These are phyloP conservation scores for Metschnikowia henanensis DNA, from an alignment of 805 yeast species.

Conservation along the genomic window DNA sequence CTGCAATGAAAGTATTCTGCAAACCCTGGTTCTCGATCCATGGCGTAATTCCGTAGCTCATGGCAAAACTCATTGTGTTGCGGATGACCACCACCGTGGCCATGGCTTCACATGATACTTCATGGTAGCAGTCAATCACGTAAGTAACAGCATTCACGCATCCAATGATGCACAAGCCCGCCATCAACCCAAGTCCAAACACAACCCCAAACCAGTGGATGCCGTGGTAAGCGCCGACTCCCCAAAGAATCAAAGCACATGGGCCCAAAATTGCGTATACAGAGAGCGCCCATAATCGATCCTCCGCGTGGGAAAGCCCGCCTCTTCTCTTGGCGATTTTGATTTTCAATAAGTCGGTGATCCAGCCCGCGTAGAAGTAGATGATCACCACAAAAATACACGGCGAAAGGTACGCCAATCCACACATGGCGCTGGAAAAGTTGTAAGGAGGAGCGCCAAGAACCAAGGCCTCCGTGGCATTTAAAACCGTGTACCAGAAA, in stretches of 20 bases:
- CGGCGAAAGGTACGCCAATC: constrained; percentile 19
- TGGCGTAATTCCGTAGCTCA: constrained; percentile 59
- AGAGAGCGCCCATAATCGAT: constrained; percentile 15
- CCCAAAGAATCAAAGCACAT: constrained; percentile 21
- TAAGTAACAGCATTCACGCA: constrained; percentile 29
- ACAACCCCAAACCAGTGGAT: constrained; percentile 26
- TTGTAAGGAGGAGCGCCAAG: constrained; percentile 47
- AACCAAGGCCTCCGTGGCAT: constrained; percentile 24
- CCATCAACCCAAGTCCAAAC: constrained; percentile 26
- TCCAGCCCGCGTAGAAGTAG: constrained; percentile 19
- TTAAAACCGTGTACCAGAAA: constrained; percentile 24
- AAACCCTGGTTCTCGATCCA: constrained; percentile 55
- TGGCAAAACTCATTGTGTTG: constrained; percentile 58
- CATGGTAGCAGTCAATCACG: constrained; percentile 28
- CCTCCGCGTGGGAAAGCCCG: constrained; percentile 18
- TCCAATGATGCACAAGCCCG: constrained; percentile 23
- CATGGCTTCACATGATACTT: constrained; percentile 29
- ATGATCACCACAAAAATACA: constrained; percentile 16
- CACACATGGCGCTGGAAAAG: constrained; percentile 35
- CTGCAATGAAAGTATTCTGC: constrained; percentile 56
- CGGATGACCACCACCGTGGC: constrained; percentile 57
- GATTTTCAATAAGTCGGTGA: constrained; percentile 16
- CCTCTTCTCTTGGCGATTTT: constrained; percentile 13
- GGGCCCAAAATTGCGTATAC: constrained; percentile 19
- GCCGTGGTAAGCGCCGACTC: constrained; percentile 25